These are phyloP conservation scores for Talaromyces sp. DNA, from an alignment of 2,329 filamentous ascomycete species.

Conservation along the genomic window DNA sequence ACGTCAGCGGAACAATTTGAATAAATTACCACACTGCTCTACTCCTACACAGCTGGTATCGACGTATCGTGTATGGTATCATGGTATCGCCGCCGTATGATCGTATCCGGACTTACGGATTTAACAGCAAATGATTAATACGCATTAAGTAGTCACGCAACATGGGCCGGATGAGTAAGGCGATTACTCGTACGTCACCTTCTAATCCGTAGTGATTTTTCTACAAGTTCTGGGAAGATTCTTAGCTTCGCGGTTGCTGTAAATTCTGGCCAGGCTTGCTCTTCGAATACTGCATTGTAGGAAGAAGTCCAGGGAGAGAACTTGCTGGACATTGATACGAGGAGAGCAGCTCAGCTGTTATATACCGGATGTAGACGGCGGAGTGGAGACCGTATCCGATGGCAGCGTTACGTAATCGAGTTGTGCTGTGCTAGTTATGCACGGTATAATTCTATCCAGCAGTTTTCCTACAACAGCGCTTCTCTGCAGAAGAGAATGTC, in stretches of 20 bases:
- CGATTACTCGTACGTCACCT: background rate
- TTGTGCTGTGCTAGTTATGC: background rate
- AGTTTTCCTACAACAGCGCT: too few relatives aligned
- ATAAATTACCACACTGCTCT: background rate
- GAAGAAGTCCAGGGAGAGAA: background rate
- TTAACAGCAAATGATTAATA: slow-evolving; percentile 6
- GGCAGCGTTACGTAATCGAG: background rate
- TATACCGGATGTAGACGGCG: background rate
- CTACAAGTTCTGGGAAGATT: too few relatives aligned
- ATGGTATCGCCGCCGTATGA: too few relatives aligned
- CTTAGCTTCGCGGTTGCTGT: background rate
- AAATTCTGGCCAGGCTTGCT: background rate
- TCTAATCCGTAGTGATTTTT: too few relatives aligned
- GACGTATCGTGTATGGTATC: background rate
- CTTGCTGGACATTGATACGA: too few relatives aligned
- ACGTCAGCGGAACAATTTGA: too few relatives aligned
- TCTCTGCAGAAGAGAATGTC: background rate
- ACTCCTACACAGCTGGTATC: background rate
- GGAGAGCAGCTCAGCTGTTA: too few relatives aligned
- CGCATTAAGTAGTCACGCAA: slow-evolving; percentile 5
- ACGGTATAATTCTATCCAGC: background rate
- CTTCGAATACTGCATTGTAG: background rate
- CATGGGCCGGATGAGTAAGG: background rate
- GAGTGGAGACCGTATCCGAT: background rate
- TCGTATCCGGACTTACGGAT: slow-evolving; percentile 5